Percentiles rank a stretch among this genome's conserved stretches.
phyloP scores from a whole-genome alignment of 2,329 filamentous ascomycete species.

The Xylariaceae sp. region DNA sequence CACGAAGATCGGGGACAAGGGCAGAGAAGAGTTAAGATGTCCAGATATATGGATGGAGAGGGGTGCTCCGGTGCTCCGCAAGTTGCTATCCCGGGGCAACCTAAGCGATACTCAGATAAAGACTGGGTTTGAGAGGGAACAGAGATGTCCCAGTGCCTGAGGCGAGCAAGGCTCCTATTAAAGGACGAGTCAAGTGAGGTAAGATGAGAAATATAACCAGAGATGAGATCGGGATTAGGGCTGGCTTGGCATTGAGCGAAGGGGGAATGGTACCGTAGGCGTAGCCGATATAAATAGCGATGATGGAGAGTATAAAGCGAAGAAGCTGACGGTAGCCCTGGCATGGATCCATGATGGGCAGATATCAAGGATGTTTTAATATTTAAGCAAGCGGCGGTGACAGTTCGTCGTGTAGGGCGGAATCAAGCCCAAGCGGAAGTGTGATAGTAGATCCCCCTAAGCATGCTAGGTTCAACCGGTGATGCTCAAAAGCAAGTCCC shows the following conservation, averaged over 20 bases:
- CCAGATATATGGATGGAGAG: constrained; percentile 14
- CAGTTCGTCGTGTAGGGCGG: constrained; percentile 27
- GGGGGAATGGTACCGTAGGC: constrained; percentile 10
- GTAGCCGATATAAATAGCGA: constrained; percentile 23
- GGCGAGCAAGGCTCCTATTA: constrained; percentile 11
- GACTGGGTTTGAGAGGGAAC: constrained; percentile 13
- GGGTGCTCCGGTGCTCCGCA: not conserved
- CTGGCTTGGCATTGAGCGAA: constrained; percentile 23
- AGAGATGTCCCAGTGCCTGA: constrained; percentile 11
- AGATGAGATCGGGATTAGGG: constrained; percentile 20
- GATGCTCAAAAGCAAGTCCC: constrained; percentile 32
- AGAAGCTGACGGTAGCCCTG: constrained; percentile 10
- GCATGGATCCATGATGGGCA: constrained; percentile 28
- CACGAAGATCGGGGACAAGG: not conserved
- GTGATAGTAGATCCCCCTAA: constrained; percentile 32
- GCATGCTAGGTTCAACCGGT: constrained; percentile 33
- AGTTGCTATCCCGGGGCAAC: constrained; percentile 8
- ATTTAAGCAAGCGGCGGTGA: constrained; percentile 34
- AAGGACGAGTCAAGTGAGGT: constrained; percentile 23
- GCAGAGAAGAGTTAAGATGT: constrained; percentile 12
- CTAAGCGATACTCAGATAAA: constrained; percentile 10
- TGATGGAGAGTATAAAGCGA: constrained; percentile 20
- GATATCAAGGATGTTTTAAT: constrained; percentile 35
- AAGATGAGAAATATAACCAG: constrained; percentile 23
- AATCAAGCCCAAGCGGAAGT: constrained; percentile 29